Percentiles rank a stretch among this genome's conserved stretches.
Conservation (phyloP, 768 basidiomycete genomes). For the Mycena haematopus region DNA sequence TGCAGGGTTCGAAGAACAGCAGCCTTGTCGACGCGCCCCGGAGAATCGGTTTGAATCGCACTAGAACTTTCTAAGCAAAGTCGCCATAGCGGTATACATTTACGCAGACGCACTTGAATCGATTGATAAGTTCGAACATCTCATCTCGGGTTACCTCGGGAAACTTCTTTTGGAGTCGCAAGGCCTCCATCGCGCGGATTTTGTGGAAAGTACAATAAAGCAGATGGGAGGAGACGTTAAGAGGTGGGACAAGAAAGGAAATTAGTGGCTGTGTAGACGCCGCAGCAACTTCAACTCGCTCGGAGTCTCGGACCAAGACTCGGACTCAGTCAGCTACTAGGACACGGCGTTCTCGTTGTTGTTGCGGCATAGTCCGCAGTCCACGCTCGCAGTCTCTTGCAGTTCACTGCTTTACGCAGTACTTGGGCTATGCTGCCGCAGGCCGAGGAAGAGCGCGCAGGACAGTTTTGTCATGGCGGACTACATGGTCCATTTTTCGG, state of each 20-base stretch:
- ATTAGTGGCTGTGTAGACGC: conserved; percentile 15
- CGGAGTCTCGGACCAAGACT: too few species aligned
- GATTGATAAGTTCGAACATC: conserved; percentile 92
- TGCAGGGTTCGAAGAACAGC: conserved; percentile 81
- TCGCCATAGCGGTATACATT: background rate
- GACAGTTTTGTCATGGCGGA: too few species aligned
- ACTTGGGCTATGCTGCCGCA: background rate
- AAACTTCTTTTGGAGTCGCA: conserved; percentile 90
- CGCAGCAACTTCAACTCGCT: background rate
- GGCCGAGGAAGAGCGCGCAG: too few species aligned
- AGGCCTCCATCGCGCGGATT: conserved; percentile 61
- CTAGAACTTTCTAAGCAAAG: conserved; percentile 45
- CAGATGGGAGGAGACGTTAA: background rate
- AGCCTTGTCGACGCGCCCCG: conserved; percentile 85
- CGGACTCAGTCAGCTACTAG: background rate
- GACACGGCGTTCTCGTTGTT: background rate
- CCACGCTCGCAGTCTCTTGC: background rate
- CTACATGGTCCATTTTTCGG: too few species aligned
- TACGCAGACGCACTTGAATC: conserved; percentile 83
- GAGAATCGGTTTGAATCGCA: conserved; percentile 76
- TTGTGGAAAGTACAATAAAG: background rate
- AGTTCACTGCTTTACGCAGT: conserved; percentile 17
- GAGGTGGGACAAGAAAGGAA: conserved; percentile 11
- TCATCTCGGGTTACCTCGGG: conserved; percentile 92
- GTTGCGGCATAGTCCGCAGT: background rate